Percentiles rank a stretch among this genome's conserved stretches.
Evolutionary conservation across 441 rosid species (phyloP).

Genomic region (Jatropha podagrica): DNA sequence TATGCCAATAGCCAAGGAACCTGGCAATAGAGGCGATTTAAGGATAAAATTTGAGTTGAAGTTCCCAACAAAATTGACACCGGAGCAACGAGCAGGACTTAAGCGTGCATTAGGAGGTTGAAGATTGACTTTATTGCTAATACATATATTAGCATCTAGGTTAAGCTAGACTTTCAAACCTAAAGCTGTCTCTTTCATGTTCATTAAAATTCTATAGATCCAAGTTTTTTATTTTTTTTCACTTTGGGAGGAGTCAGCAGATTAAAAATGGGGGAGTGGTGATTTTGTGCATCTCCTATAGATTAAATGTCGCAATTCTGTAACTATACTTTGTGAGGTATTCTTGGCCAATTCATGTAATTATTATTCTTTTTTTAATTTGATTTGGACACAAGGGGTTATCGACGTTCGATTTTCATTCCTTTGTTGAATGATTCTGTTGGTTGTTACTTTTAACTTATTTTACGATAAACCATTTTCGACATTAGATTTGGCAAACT

Average conservation of each 20-base stretch:
- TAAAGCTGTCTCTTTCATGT: slow-evolving; percentile 1
- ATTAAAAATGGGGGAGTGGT: not conserved
- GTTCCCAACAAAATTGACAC: slow-evolving; percentile 69
- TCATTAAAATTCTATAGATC: not conserved
- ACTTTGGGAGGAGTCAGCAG: not conserved
- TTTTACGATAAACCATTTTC: no score
- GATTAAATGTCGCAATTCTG: not conserved
- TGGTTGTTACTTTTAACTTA: no score
- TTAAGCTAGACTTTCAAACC: slow-evolving; percentile 5
- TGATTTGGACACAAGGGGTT: not conserved
- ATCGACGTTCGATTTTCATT: not conserved
- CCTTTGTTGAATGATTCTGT: no score
- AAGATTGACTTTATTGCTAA: slow-evolving; percentile 1
- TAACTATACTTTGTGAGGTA: not conserved
- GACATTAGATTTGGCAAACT: not conserved
- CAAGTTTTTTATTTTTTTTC: not conserved
- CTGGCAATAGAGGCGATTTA: slow-evolving; percentile 68
- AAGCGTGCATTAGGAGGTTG: slow-evolving; percentile 61
- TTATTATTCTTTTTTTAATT: not conserved
- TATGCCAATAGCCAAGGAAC: slow-evolving; percentile 87
- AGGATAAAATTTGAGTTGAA: slow-evolving; percentile 74
- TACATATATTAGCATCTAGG: not conserved
- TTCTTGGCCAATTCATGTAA: not conserved
- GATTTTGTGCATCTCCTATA: not conserved
- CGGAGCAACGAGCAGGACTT: slow-evolving; percentile 67